Evolutionary conservation across 352 stramenopile genomes (phyloP).

Genomic region (Globisporangium canariense): DNA sequence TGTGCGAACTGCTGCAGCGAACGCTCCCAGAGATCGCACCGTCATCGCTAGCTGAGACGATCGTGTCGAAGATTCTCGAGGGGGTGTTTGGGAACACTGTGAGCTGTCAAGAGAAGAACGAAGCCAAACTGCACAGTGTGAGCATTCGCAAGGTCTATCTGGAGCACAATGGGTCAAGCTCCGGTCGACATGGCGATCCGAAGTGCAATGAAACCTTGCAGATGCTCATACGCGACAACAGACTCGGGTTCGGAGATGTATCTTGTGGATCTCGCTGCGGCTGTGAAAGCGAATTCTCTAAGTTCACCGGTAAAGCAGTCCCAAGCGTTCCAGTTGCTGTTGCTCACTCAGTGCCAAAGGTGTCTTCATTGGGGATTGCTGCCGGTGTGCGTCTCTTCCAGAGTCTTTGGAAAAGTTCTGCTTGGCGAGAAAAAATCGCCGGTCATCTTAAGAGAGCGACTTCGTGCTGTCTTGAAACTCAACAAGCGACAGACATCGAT

Average conservation of each 20-base stretch:
- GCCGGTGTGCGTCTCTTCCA: slow-evolving; percentile 29
- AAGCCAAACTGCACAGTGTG: neutral
- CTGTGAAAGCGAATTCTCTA: neutral
- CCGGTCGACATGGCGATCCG: neutral
- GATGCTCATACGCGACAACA: slow-evolving; percentile 14
- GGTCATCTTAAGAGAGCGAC: slow-evolving; percentile 9
- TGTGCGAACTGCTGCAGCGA: slow-evolving; percentile 30
- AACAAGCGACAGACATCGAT: neutral
- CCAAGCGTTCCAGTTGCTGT: neutral
- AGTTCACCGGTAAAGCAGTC: neutral
- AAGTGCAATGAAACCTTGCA: slow-evolving; percentile 30
- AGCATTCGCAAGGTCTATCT: neutral
- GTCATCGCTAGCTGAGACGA: slow-evolving; percentile 1
- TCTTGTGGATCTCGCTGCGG: neutral
- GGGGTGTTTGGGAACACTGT: neutral
- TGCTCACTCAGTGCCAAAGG: neutral
- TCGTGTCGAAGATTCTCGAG: slow-evolving; percentile 7
- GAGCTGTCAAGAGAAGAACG: no score
- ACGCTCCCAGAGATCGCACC: slow-evolving; percentile 19
- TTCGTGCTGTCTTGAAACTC: neutral
- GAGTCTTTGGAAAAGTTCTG: slow-evolving; percentile 14
- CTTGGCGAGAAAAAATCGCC: slow-evolving; percentile 21
- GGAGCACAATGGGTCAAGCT: neutral
- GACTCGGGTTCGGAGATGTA: neutral
- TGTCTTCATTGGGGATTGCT: slow-evolving; percentile 22